Base-by-base conservation (phyloP, 2,329 filamentous ascomycete species). In the Aspergillus costaricaensis region DNA sequence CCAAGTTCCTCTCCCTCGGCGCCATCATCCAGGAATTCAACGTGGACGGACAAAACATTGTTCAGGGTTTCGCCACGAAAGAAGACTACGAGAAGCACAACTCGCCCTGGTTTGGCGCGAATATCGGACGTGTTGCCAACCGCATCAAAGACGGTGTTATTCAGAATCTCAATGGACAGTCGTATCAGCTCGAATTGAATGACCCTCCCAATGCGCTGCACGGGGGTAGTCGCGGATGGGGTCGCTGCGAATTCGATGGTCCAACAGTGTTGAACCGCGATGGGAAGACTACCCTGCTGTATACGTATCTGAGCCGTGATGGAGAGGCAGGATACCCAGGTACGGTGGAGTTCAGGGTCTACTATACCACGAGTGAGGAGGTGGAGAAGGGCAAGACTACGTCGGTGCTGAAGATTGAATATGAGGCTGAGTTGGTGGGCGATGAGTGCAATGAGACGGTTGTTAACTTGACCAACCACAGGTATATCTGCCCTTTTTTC, bases 381-480 rank as follows among this genome's bases (percentile, higher is more conserved):
- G 78, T 84, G 54, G 79, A 83, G 12, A 80, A 83, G 17, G 74
- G 74, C 5, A 86, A 85, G 17, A 85, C 88, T 63, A 88, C 88
- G 64, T 87, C 86, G 1, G 86, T 95, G 19, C 78, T 98, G 59
- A 88, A 88, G 59, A 91, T 96, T 53, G 95, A 98, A 76, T 98
- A 96, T 74, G 91, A 96, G 81, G 92, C 90, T 19, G 87, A 91
- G 76, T 82, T 98, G 50, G 83, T 92, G 3, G 88, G 85, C 3
- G 88, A 86, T 61, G 83, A 90, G 53, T 89, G 88, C 12, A 88
- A 93, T n/a, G 94, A 97, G 83, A 98, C 94, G 0, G 88, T 88
- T 44, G 86, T 98, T 74, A 96, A 93, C 78, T 85, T 98, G 79
- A 98, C 95, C 53, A 99, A 98, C 80, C 94, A 99, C 81, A 96